Evolutionary conservation across 1,139 yeast species (phyloP).

Genomic region (Pichia sp.): DNA sequence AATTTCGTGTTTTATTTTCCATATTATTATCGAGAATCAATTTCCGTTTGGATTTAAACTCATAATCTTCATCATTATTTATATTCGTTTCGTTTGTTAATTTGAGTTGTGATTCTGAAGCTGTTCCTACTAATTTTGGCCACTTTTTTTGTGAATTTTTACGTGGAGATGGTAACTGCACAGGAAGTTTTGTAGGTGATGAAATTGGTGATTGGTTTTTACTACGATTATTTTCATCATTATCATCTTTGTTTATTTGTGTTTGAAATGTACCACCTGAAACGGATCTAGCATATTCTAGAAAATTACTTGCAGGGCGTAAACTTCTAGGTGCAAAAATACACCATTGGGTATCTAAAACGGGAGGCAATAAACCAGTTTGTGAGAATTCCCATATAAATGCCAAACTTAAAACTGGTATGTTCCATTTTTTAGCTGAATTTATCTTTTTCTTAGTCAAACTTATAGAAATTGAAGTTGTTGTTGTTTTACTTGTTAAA

Average conservation of each 20-base stretch:
- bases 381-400: slow-evolving; percentile 42
- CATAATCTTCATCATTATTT: slow-evolving; percentile 7
- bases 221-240: not conserved
- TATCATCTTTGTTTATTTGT: slow-evolving; percentile 5
- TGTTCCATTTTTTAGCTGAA: slow-evolving; percentile 51
- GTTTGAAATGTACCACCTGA: slow-evolving; percentile 21
- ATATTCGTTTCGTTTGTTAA: not conserved
- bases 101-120: slow-evolving; percentile 31
- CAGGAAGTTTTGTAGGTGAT: slow-evolving; percentile 10
- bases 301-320: slow-evolving; percentile 31
- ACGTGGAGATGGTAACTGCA: slow-evolving; percentile 30
- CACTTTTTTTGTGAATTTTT: slow-evolving; percentile 28
- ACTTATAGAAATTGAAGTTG: slow-evolving; percentile 17
- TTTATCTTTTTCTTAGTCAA: slow-evolving; percentile 47
- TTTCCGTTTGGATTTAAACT: slow-evolving; percentile 8
- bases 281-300: slow-evolving; percentile 32
- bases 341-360: slow-evolving; percentile 45
- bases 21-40: slow-evolving; percentile 1
- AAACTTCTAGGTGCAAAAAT: slow-evolving; percentile 35
- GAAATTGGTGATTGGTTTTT: not conserved
- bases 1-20: not conserved
- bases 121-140: slow-evolving; percentile 33
- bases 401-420: slow-evolving; percentile 51
- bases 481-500: slow-evolving; percentile 12
- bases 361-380: slow-evolving; percentile 24